These are phyloP conservation scores for Ceratobasidium sp. DNA, from an alignment of 1,284 basidiomycete species.

Conservation along the genomic window DNA sequence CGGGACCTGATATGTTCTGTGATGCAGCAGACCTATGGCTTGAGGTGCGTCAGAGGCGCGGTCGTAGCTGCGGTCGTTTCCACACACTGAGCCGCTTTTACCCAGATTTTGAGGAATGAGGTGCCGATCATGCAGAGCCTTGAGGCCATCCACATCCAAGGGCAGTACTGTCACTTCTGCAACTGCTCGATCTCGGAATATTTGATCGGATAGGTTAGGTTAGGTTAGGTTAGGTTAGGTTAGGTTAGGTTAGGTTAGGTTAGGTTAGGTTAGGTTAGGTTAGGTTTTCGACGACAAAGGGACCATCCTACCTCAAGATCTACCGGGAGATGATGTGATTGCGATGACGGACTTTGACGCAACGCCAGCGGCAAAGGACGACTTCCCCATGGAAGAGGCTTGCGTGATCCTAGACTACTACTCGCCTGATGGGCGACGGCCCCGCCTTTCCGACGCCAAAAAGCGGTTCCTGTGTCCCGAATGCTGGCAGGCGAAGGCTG, in stretches of 20 bases:
- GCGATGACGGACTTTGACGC: background rate
- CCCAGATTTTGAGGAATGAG: constrained; percentile 1
- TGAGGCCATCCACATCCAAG: background rate
- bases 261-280: no score
- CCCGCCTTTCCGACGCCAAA: background rate
- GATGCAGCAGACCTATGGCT: constrained; percentile 15
- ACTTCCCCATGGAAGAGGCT: background rate
- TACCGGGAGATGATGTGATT: background rate
- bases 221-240: no score
- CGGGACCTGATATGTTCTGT: background rate
- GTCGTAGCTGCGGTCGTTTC: no score
- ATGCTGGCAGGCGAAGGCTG: background rate
- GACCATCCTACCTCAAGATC: background rate
- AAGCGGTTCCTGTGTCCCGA: constrained; percentile 2
- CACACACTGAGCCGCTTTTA: background rate
- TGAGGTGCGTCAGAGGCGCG: background rate
- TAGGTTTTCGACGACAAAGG: background rate
- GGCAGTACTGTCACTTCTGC: background rate
- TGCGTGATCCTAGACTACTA: constrained; percentile 18
- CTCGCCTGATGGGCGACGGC: background rate
- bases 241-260: no score
- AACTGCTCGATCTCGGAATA: constrained; percentile 1
- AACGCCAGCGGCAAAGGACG: background rate
- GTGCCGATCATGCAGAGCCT: background rate
- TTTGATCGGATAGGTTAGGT: background rate